Evolutionary conservation across 2,329 filamentous ascomycete species (phyloP).

Genomic region (Ophiostoma tasmaniense): DNA sequence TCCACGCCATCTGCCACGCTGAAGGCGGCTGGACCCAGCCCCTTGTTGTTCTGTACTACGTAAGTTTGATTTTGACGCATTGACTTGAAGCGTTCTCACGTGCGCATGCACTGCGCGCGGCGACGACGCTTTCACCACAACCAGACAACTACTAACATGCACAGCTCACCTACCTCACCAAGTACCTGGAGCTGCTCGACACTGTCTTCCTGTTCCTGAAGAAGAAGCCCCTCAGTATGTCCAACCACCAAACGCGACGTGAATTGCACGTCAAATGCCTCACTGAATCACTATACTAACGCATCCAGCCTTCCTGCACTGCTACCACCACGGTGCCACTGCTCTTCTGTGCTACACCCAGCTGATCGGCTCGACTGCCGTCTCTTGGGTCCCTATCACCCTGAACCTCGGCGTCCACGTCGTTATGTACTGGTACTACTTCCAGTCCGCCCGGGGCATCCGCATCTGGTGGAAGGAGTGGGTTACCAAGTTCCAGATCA

Average conservation of each 20-base stretch:
- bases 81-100: not conserved
- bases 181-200: conserved; percentile 92
- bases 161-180: conserved; percentile 95
- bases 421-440: conserved; percentile 99
- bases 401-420: conserved; percentile 93
- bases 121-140: not conserved
- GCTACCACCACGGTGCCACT: conserved; percentile 96
- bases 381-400: conserved; percentile 90
- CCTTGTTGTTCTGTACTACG: conserved; percentile 92
- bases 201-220: conserved; percentile 96
- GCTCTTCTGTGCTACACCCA: conserved; percentile 97
- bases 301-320: conserved; percentile 80
- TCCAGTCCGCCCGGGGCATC: conserved; percentile 92
- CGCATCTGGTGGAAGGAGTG: conserved; percentile 99
- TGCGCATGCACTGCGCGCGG: not conserved
- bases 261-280: not conserved
- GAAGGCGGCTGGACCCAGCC: conserved; percentile 89
- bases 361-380: conserved; percentile 82
- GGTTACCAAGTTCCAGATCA: conserved; percentile 95
- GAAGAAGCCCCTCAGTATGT: conserved; percentile 90
- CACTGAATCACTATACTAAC: conserved; percentile 5
- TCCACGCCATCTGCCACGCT: conserved; percentile 75
- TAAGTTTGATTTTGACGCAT: conserved; percentile 40
- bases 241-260: not conserved
- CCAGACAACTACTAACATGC: conserved; percentile 30